Evolutionary conservation across 2,329 filamentous ascomycete species (phyloP), one percentile per base, ranked within the genome.

Genomic region (Aspergillus aculeatus): DNA sequence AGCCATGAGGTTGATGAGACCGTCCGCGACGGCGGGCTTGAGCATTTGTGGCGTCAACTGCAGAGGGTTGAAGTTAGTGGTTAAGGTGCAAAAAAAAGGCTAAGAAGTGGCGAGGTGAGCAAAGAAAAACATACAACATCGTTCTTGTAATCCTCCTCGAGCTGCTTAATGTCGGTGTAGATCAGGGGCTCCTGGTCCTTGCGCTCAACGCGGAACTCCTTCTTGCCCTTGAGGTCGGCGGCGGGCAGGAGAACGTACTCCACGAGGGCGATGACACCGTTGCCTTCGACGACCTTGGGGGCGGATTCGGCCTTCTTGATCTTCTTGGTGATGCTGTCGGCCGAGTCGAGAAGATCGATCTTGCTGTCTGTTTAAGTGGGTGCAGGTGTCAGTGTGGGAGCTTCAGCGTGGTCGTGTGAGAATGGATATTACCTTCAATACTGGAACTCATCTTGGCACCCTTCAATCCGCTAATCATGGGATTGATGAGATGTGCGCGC

Each of bases 401-500:
- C 2, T 19, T 2, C 12, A 9, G 29, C 11, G 10, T 12, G 26
- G 12, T n/a, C 38, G 31, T 19, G 29, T 4, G 23, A 16, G 19
- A 35, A 24, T 10, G 23, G 5, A 3, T 23, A 31, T 16, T 70
- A 72, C 70, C 73, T 66, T 68, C 78, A 61, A 89, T 86, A 69
- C 86, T 89, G n/a, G 88, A 84, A 70, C 85, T 89, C 92, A 96
- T 96, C 82, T 97, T 97, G 64, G 86, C 89, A 41, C 91, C 88
- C 65, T 84, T 82, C 11, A 98, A 81, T 44, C 95, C 94, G 0
- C 93, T 89, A 19, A 98, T 90, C 89, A 98, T 96, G 21, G 91
- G 87, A 76, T 92, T 92, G 83, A 92, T 89, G 58, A 92, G 69
- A 75, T 91, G 87, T 69, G 90, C 83, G 70, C 90, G 78, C 78